Conservation (phyloP, 2,329 filamentous ascomycete genomes). For the Ophiocordyceps sinensis region DNA sequence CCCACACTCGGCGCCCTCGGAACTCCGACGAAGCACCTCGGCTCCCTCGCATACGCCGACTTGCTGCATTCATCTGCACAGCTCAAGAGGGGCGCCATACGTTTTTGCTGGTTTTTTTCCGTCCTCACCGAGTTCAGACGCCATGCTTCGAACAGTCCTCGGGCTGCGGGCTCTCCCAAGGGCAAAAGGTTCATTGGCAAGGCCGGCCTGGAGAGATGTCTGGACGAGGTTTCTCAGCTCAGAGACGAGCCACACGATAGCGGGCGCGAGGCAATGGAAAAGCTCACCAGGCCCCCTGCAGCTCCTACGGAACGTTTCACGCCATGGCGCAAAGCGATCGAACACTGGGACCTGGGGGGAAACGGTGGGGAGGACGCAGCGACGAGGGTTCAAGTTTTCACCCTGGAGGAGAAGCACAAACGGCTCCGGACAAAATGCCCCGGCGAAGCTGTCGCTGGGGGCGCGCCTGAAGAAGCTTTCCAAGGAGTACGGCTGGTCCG, state of each 20-base stretch:
- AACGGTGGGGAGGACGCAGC: slow-evolving; percentile 9
- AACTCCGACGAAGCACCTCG: no score
- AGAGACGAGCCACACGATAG: slow-evolving; percentile 7
- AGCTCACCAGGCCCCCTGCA: background rate
- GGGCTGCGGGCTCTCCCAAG: slow-evolving; percentile 9
- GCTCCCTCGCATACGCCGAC: no score
- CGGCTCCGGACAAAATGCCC: slow-evolving; percentile 5
- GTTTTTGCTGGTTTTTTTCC: background rate
- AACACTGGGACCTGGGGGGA: slow-evolving; percentile 1
- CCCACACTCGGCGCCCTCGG: no score
- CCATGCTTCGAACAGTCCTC: slow-evolving; percentile 14
- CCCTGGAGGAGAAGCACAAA: slow-evolving; percentile 15
- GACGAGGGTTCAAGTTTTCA: slow-evolving; percentile 17
- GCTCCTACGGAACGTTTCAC: background rate
- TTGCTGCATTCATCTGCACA: background rate
- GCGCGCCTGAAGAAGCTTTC: slow-evolving; percentile 69
- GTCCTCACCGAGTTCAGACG: background rate
- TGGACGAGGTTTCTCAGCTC: slow-evolving; percentile 13
- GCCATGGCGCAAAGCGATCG: slow-evolving; percentile 2
- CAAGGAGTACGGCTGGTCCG: slow-evolving; percentile 87
- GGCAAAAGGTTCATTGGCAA: slow-evolving; percentile 6
- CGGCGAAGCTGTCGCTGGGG: slow-evolving; percentile 37
- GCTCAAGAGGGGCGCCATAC: background rate
- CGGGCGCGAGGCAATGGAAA: slow-evolving; percentile 1
- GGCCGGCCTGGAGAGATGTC: slow-evolving; percentile 7